phyloP scores from a whole-genome alignment of 495 filamentous ascomycete genomes.

The Cetradonia linearis region DNA sequence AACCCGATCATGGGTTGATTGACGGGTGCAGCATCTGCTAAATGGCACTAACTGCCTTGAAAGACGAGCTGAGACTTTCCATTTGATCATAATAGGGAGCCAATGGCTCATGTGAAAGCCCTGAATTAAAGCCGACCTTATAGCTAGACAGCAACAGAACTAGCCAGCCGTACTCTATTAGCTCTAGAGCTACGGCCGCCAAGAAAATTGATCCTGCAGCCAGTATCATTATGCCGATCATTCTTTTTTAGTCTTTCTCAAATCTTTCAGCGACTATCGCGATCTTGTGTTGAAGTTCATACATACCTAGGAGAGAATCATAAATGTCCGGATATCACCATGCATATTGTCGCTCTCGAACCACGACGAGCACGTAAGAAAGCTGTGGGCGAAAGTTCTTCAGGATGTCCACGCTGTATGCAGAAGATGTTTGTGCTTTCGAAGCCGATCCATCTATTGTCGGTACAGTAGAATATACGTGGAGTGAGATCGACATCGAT shows the following conservation, averaged over 20 bases:
- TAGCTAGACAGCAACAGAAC: background rate
- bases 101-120: background rate
- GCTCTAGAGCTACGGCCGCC: background rate
- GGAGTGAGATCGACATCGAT: slow-evolving; percentile 13
- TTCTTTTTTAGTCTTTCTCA: background rate
- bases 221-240: background rate
- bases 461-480: slow-evolving; percentile 26
- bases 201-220: background rate
- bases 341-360: background rate
- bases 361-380: too few species aligned
- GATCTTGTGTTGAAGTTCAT: background rate
- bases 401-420: slow-evolving; percentile 25
- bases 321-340: background rate
- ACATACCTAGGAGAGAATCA: background rate
- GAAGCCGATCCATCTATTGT: slow-evolving; percentile 27
- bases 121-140: background rate
- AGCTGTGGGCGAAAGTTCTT: background rate
- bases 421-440: slow-evolving; percentile 27
- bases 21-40: background rate
- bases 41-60: background rate
- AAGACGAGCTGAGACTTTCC: background rate
- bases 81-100: slow-evolving; percentile 4
- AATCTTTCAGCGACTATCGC: background rate
- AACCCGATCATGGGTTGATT: slow-evolving; percentile 2
- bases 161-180: background rate